Evolutionary conservation across 768 basidiomycete species (phyloP).

Genomic region (Lentinula raphanica): DNA sequence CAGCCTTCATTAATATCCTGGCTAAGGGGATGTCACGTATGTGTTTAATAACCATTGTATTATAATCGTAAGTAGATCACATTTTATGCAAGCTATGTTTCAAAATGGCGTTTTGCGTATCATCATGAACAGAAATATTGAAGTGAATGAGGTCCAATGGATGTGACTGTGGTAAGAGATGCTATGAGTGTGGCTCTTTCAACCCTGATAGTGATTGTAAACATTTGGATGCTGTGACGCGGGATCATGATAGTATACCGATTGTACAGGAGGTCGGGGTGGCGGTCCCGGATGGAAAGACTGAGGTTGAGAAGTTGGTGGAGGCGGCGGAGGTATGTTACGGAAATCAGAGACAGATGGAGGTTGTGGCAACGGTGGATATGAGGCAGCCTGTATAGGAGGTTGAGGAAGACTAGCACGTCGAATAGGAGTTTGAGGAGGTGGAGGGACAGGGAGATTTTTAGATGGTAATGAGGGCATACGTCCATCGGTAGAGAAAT

Average conservation of each 20-base stretch:
- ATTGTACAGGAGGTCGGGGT: slow-evolving; percentile 21
- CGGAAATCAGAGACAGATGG: slow-evolving; percentile 13
- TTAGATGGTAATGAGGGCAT: background rate
- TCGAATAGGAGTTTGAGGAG: slow-evolving; percentile 2
- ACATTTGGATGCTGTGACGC: slow-evolving; percentile 6
- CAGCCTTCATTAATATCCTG: no score
- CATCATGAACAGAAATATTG: slow-evolving; percentile 11
- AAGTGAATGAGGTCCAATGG: background rate
- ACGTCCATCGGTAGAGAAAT: slow-evolving; percentile 10
- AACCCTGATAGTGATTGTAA: background rate
- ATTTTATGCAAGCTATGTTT: slow-evolving; percentile 7
- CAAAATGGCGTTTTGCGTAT: slow-evolving; percentile 28
- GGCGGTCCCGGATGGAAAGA: slow-evolving; percentile 16
- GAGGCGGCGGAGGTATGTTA: background rate
- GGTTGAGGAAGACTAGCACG: slow-evolving; percentile 10
- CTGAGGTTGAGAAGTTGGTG: slow-evolving; percentile 8
- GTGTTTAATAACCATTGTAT: background rate
- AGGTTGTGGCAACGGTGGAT: slow-evolving; percentile 3
- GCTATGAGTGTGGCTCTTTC: background rate
- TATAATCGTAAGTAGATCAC: background rate
- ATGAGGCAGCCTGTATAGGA: background rate
- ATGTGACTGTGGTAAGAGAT: background rate
- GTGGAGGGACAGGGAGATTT: background rate
- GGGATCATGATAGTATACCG: slow-evolving; percentile 10
- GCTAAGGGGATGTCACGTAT: no score